Percentiles rank a stretch among this genome's conserved stretches.
phyloP scores from a whole-genome alignment of 768 basidiomycete species.

The Leccinellum luteum region DNA sequence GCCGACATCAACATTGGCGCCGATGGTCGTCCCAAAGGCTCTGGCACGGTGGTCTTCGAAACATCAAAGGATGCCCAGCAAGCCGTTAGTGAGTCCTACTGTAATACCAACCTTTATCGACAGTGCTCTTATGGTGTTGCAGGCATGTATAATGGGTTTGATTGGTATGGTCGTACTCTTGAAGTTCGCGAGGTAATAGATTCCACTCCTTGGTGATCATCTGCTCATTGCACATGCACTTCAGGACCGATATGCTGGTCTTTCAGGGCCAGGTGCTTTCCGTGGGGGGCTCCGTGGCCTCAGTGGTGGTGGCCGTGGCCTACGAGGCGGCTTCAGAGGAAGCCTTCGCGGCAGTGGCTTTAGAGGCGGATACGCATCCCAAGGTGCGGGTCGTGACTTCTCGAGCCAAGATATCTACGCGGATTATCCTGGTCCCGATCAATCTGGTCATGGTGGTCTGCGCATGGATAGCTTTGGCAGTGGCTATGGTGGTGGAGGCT shows the following conservation, averaged over 20 bases:
- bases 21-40: constrained; percentile 93
- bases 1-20: constrained; percentile 94
- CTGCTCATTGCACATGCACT: neutral
- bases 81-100: constrained; percentile 74
- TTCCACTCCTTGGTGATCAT: neutral
- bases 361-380: constrained; percentile 53
- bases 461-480: constrained; percentile 38
- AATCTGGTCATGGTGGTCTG: constrained; percentile 38
- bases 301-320: constrained; percentile 42
- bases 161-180: constrained; percentile 93
- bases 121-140: constrained; percentile 1
- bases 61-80: constrained; percentile 86
- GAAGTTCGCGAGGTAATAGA: constrained; percentile 87
- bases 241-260: constrained; percentile 86
- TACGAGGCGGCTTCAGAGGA: constrained; percentile 27
- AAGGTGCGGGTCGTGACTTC: constrained; percentile 61
- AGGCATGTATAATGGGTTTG: constrained; percentile 97
- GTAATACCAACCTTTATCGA: neutral
- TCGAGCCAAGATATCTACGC: constrained; percentile 89
- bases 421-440: constrained; percentile 89
- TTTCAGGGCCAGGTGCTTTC: constrained; percentile 61
- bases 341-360: constrained; percentile 57
- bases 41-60: constrained; percentile 96
- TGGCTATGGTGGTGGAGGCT: constrained; percentile 34
- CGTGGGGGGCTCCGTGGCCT: constrained; percentile 50